Conservation (phyloP, 2,329 filamentous ascomycete genomes). For the Botrytis cinerea region DNA sequence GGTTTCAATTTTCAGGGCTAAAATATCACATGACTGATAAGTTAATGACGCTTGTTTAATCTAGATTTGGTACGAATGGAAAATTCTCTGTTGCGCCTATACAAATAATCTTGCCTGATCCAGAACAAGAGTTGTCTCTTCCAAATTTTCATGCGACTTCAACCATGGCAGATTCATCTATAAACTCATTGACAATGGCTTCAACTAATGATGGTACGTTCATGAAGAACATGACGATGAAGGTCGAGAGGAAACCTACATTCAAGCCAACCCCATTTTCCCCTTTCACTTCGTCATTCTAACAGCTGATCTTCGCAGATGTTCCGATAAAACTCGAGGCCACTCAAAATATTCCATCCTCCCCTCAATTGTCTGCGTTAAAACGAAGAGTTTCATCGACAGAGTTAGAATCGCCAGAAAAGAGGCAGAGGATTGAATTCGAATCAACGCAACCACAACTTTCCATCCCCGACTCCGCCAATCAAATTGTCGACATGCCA, state of each 20-base stretch:
- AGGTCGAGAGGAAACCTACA: neutral
- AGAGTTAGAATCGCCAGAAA: slow-evolving; percentile 20
- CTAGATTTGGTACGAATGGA: neutral
- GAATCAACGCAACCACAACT: neutral
- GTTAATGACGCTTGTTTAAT: slow-evolving; percentile 17
- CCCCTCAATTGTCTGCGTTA: slow-evolving; percentile 7
- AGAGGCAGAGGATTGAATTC: slow-evolving; percentile 28
- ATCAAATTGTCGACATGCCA: neutral
- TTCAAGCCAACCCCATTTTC: neutral
- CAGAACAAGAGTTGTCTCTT: neutral
- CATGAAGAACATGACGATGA: neutral
- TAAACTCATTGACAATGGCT: neutral
- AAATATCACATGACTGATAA: slow-evolving; percentile 20
- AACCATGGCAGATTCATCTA: slow-evolving; percentile 13
- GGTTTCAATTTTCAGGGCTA: slow-evolving; percentile 22
- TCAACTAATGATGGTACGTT: slow-evolving; percentile 17
- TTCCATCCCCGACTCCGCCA: neutral
- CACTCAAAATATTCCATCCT: neutral
- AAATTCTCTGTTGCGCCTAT: slow-evolving; percentile 16
- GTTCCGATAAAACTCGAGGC: slow-evolving; percentile 16
- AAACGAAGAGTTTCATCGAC: slow-evolving; percentile 17
- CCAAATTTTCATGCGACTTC: slow-evolving; percentile 11
- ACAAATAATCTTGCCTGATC: neutral
- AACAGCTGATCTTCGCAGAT: slow-evolving; percentile 11
- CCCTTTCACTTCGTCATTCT: neutral